Conservation (phyloP, 164 flowering plant genomes). For the Taxillus chinensis region DNA sequence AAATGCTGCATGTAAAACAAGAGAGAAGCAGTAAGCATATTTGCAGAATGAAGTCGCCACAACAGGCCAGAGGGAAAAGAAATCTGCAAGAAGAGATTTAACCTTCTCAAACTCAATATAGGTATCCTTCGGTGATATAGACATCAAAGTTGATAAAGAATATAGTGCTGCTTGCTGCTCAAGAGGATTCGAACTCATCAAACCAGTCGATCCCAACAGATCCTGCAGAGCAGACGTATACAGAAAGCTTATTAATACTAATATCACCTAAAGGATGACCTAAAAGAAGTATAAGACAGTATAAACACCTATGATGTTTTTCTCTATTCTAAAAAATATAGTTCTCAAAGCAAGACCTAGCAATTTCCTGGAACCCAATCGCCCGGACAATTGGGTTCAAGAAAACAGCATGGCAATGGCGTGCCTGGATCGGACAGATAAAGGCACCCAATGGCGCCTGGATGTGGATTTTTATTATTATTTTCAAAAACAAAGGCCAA, state of each 20-base stretch:
- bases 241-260: not conserved
- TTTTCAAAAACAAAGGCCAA: too few relatives aligned
- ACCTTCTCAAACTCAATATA: conserved; percentile 85
- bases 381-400: too few relatives aligned
- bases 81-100: not conserved
- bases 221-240: conserved; percentile 29
- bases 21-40: conserved; percentile 7
- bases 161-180: conserved; percentile 72
- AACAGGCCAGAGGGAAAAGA: not conserved
- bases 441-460: too few relatives aligned
- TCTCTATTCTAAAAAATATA: too few relatives aligned
- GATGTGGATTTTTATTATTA: too few relatives aligned
- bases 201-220: conserved; percentile 58
- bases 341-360: too few relatives aligned
- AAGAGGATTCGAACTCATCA: conserved; percentile 50
- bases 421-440: too few relatives aligned
- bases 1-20: conserved; percentile 47
- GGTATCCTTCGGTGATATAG: conserved; percentile 60
- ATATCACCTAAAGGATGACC: too few relatives aligned
- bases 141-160: conserved; percentile 79
- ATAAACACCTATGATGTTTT: too few relatives aligned
- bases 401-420: too few relatives aligned
- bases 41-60: not conserved
- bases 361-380: too few relatives aligned
- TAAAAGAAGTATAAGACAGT: too few relatives aligned